These are phyloP conservation scores for Serendipita indica DNA, from an alignment of 768 basidiomycete species.

Conservation along the genomic window DNA sequence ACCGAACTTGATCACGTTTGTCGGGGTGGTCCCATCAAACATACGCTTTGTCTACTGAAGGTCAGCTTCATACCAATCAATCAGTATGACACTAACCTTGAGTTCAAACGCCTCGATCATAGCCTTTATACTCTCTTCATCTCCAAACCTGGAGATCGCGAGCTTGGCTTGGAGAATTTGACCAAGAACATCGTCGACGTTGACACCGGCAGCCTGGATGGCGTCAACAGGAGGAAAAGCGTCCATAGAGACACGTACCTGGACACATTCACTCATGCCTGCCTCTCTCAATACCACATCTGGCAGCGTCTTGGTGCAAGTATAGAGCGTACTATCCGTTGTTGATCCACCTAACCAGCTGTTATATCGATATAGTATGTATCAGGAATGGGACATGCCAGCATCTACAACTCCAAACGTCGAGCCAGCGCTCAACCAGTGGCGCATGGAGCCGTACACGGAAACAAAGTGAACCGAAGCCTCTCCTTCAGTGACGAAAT, in stretches of 20 bases:
- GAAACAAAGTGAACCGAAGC: slow-evolving; percentile 15
- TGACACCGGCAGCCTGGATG: not conserved
- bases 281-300: not conserved
- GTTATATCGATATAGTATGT: too few species aligned
- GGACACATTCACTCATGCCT: not conserved
- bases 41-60: slow-evolving; percentile 11
- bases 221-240: not conserved
- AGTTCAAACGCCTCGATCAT: not conserved
- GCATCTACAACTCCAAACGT: not conserved
- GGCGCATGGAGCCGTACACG: not conserved
- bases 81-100: not conserved
- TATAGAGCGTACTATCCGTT: slow-evolving; percentile 6
- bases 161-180: slow-evolving; percentile 7
- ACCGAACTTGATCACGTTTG: slow-evolving; percentile 6
- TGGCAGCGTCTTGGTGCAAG: not conserved
- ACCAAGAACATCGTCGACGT: not conserved
- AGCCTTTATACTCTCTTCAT: not conserved
- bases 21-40: not conserved
- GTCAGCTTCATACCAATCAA: not conserved
- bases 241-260: not conserved
- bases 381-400: too few species aligned
- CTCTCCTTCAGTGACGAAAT: slow-evolving; percentile 10
- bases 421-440: not conserved
- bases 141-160: not conserved
- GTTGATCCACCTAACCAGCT: too few species aligned